Evolutionary conservation across 192 early-diverging fungal species (phyloP), one percentile per base, ranked within the genome.

Genomic region (Coemansia biformis): DNA sequence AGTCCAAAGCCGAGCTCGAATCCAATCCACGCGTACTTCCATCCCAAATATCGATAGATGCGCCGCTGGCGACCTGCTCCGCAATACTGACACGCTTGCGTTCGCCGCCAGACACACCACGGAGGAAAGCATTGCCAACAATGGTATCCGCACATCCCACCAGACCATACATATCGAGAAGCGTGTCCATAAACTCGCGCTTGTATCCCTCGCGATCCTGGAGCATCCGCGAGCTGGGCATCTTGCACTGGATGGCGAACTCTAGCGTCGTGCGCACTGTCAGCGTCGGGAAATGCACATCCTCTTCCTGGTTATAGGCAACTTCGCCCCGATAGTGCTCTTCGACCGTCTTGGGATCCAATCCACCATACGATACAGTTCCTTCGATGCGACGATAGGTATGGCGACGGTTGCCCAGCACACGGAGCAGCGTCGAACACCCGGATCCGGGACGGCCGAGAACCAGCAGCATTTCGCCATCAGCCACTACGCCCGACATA

Each of bases 221-320:
- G 73, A 76, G 24, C 83, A 43, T 87, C 48, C 19, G 87, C 63
- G 39, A 87, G 33, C 58, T 66, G 17, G 83, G 83, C 8, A 79
- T 84, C 52, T 81, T 83, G 69, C 79, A 85, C 48, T 83, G 72
- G 15, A 89, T 74, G 1, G 86, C 90, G 66, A 85, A 87, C 45
- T 84, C 75, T 5, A 89, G 75, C 7, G 87, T 91, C 68, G 88
- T 81, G 37, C 80, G 79, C n/a, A 87, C 83, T 0, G 86, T 84
- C 51, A 92, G 43, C 14, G 86, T 83, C 8, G 86, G 81, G 51
- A 79, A 89, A 45, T 92, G 86, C 36, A 79, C 72, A 45, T 88
- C 87, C 51, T 86, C 84, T 16, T 76, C 73, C 18, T 67, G 64
- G 54, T 67, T 67, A 32, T 76, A 76, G 13, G 66, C 73, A 10